Base-by-base conservation (phyloP, 495 filamentous ascomycete species). In the Xylaria intraflava region DNA sequence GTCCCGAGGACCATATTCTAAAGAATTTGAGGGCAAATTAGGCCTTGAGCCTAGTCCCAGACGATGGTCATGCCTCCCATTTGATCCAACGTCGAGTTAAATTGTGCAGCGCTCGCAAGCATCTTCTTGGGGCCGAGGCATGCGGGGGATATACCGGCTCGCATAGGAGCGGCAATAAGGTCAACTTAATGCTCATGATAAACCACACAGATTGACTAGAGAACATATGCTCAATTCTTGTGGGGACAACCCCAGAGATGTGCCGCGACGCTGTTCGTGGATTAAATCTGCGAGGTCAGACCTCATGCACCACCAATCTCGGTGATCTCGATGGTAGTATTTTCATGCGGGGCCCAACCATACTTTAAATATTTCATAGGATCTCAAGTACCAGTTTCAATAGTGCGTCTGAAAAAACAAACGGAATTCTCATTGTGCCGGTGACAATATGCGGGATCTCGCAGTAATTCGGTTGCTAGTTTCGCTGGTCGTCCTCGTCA, bases 201-300 rank as follows among this genome's bases (percentile, higher is more conserved):
- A 14, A 22, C 12, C 6, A 26, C 16, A 48, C 35, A 11, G 3
- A 17, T 16, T 6, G 12, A 23, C 20, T 19, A 26, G 6, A 2
- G 6, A 6, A 23, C 30, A 12, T 16, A 22, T 19, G 11, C 26
- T 12, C 27, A 9, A 16, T 50, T 1, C 7, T 38, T 12, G 33
- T 9, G 48, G 36, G 36, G 24, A 20, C n/a, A 12, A 22, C 46
- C n/a, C n/a, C 20, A 30, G 24, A 16, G 14, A 17, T 38, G 11
- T 24, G 26, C 40, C 26, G 48, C 48, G 36, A 42, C 26, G 12
- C 38, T 27, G 48, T 42, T 51, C 48, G 48, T 51, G 48, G 48
- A 51, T 51, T 51, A 51, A 51, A 26, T 42, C 17, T n/a, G 11
- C 20, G 26, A 23, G 20, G 26, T 50, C 8, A 30, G 27, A 9